Conservation (phyloP, 192 early-diverging fungal species). For the Funneliformis geosporum region DNA sequence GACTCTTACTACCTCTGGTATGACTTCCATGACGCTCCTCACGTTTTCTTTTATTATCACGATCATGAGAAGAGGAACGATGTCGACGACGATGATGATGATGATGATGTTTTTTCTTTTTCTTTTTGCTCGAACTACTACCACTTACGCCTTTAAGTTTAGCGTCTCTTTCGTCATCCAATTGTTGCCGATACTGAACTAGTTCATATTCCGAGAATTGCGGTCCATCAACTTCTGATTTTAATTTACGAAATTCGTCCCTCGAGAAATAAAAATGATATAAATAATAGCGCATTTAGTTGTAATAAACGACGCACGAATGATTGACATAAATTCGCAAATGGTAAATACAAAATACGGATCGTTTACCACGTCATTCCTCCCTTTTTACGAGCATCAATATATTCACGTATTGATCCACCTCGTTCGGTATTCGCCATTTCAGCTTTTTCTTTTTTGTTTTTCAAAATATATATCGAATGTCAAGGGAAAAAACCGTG, state of each 20-base stretch:
- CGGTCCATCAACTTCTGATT: slow-evolving; percentile 7
- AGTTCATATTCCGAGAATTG: slow-evolving; percentile 14
- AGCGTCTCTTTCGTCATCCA: slow-evolving; percentile 21
- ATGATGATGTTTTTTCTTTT: slow-evolving; percentile 3
- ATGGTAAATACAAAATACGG: not conserved
- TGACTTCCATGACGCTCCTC: slow-evolving; percentile 2
- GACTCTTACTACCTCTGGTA: not conserved
- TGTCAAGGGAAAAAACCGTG: no score
- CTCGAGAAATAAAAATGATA: not conserved
- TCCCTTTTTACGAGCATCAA: slow-evolving; percentile 23
- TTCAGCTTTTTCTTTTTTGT: no score
- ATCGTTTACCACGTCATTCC: slow-evolving; percentile 21
- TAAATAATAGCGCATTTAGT: not conserved
- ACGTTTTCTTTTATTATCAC: slow-evolving; percentile 2
- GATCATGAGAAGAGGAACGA: not conserved
- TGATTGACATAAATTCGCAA: not conserved
- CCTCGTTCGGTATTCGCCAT: slow-evolving; percentile 18
- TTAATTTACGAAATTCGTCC: slow-evolving; percentile 28
- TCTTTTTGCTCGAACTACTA: not conserved
- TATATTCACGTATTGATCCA: slow-evolving; percentile 18
- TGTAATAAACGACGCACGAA: not conserved
- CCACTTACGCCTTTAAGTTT: not conserved
- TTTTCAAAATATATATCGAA: not conserved
- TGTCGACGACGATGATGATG: not conserved
- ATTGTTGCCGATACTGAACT: slow-evolving; percentile 9